These are phyloP conservation scores for Podila epicladia DNA, from an alignment of 192 early-diverging fungal genomes.

Conservation along the genomic window DNA sequence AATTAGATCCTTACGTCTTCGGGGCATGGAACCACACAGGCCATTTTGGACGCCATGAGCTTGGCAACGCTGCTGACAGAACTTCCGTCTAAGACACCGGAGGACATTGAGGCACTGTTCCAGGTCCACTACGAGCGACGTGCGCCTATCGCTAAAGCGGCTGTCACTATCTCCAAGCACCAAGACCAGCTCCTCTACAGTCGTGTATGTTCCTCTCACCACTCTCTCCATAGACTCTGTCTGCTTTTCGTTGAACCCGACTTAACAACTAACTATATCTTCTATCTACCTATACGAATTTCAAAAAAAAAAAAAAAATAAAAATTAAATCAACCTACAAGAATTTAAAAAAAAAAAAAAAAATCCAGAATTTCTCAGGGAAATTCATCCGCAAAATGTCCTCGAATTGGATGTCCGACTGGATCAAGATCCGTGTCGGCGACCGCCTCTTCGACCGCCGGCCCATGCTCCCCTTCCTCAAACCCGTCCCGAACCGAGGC, in stretches of 20 bases:
- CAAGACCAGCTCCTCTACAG: background rate
- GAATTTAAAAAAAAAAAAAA: background rate
- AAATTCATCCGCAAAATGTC: slow-evolving; percentile 6
- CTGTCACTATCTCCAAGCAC: background rate
- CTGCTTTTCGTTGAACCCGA: background rate
- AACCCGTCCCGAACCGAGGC: background rate
- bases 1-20: background rate
- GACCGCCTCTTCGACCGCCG: background rate
- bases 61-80: background rate
- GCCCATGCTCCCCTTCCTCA: slow-evolving; percentile 1
- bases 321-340: too few species aligned
- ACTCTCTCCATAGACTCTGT: background rate
- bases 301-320: background rate
- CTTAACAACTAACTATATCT: too few species aligned
- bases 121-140: background rate
- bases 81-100: background rate
- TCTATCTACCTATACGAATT: too few species aligned
- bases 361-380: background rate
- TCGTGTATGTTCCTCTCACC: background rate
- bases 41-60: slow-evolving; percentile 6
- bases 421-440: background rate
- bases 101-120: background rate
- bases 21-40: slow-evolving; percentile 2
- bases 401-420: background rate
- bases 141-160: background rate